Conservation (phyloP, 345 rosid genomes). For the Streptanthus diversifolius region DNA sequence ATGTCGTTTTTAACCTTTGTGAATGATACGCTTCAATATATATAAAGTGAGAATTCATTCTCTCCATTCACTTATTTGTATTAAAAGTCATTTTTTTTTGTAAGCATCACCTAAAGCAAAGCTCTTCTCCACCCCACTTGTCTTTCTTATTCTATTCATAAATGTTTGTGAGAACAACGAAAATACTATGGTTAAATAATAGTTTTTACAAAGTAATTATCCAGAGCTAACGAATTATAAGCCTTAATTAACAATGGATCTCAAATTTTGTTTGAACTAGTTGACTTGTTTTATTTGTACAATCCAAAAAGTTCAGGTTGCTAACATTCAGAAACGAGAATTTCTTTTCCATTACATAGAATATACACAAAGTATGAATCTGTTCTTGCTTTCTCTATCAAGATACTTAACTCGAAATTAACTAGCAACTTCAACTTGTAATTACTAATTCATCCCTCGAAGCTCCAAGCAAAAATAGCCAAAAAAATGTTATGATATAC, state of each 20-base stretch:
- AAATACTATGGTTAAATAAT: background rate
- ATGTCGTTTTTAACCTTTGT: conserved; percentile 8
- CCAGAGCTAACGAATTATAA: background rate
- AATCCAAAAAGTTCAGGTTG: background rate
- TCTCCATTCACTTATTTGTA: background rate
- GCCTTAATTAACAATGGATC: background rate
- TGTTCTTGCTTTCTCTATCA: background rate
- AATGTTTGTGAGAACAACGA: background rate
- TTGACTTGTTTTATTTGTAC: background rate
- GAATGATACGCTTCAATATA: conserved; percentile 19
- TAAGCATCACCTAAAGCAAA: conserved; percentile 22
- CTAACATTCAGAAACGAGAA: background rate
- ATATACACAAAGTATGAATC: background rate
- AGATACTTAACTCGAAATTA: background rate
- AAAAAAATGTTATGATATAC: background rate
- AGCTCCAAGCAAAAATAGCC: background rate
- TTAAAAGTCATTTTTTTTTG: conserved; percentile 21
- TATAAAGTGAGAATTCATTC: conserved; percentile 19
- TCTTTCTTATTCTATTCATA: background rate
- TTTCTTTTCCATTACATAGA: background rate
- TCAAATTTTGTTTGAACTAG: background rate
- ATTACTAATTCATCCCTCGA: background rate
- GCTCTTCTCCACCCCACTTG: conserved; percentile 6
- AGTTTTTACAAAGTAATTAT: background rate
- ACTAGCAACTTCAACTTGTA: background rate